Conservation (phyloP, 257 asterid genomes). For the Solanum rostratum region DNA sequence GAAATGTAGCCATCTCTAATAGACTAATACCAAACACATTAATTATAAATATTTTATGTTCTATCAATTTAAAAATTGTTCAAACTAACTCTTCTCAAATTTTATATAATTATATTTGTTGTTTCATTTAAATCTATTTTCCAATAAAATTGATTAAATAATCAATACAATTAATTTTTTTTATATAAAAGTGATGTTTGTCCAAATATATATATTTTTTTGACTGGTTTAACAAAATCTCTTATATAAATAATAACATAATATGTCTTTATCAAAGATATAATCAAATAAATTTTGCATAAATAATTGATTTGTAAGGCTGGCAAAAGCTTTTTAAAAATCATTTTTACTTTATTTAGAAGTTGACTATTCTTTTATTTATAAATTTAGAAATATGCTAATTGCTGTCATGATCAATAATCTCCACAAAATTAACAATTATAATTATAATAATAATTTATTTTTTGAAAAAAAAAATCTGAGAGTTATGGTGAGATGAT, state of each 20-base stretch:
- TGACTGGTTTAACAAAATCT: not conserved
- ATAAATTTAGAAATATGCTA: not conserved
- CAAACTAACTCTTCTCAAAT: not conserved
- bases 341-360: not conserved
- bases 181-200: not conserved
- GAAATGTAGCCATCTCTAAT: not conserved
- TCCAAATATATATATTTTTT: not conserved
- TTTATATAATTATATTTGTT: not conserved
- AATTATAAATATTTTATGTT: not conserved
- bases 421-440: not conserved
- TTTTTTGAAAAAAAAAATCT: not conserved
- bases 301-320: not conserved
- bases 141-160: not conserved
- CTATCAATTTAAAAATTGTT: not conserved
- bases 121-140: not conserved
- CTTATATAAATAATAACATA: not conserved
- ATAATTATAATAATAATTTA: not conserved
- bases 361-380: not conserved
- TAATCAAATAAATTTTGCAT: not conserved
- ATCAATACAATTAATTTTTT: not conserved
- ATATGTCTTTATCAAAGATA: not conserved
- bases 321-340: not conserved
- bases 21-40: not conserved
- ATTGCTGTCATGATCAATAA: not conserved
- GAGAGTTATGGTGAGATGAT: not conserved